phyloP scores from a whole-genome alignment of 371 early-diverging fungal species.

The Mucor irregularis region DNA sequence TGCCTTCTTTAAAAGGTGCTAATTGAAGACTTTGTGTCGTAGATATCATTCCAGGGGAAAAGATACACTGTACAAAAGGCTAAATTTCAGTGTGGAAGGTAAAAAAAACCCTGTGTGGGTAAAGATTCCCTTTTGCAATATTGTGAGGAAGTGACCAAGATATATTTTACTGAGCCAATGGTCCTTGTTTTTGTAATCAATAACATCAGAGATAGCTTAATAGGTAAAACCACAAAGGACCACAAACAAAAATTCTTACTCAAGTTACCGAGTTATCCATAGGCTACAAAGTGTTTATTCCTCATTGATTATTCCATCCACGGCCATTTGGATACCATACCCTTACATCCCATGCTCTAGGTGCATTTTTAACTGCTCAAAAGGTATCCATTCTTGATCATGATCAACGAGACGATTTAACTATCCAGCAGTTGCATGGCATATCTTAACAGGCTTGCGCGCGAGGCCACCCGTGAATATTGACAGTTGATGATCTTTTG shows the following conservation, averaged over 20 bases:
- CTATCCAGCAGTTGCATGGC: conserved; percentile 7
- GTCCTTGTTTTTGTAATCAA: conserved; percentile 10
- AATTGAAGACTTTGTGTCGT: no score
- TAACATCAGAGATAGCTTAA: not conserved
- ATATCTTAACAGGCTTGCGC: conserved; percentile 1
- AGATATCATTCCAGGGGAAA: no score
- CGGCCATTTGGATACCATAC: conserved; percentile 6
- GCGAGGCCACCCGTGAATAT: not conserved
- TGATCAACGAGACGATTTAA: conserved; percentile 9
- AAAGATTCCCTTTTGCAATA: conserved; percentile 11
- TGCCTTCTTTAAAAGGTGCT: no score
- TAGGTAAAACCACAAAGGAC: conserved; percentile 4
- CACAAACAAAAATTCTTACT: not conserved
- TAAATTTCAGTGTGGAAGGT: no score
- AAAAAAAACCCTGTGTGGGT: no score
- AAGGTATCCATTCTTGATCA: conserved; percentile 2
- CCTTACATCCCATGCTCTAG: conserved; percentile 6
- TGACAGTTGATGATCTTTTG: not conserved
- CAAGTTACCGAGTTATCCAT: conserved; percentile 13
- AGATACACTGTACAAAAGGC: no score
- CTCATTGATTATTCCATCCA: conserved; percentile 2
- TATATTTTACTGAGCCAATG: not conserved
- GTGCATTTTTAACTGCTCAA: conserved; percentile 9
- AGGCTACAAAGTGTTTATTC: conserved; percentile 10
- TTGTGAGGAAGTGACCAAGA: conserved; percentile 11